Evolutionary conservation across 1,139 yeast species (phyloP).

Genomic region (Chernovozyma sophiae-reginae): DNA sequence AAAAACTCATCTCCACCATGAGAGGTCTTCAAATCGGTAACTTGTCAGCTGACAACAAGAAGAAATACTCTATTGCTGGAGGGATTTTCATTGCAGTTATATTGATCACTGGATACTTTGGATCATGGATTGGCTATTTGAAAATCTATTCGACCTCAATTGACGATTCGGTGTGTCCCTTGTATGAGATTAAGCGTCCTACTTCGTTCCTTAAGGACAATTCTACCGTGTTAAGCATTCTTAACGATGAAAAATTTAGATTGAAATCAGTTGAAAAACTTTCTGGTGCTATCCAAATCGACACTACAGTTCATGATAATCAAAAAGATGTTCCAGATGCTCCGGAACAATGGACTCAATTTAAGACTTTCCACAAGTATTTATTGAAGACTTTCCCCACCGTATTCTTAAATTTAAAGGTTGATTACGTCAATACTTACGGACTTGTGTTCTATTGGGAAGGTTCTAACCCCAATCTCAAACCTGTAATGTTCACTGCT

Average conservation of each 20-base stretch:
- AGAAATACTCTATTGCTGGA: constrained; percentile 4
- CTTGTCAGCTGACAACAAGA: constrained; percentile 2
- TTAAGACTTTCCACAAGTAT: constrained; percentile 52
- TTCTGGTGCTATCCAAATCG: constrained; percentile 40
- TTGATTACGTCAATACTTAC: constrained; percentile 58
- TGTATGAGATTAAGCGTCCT: constrained; percentile 29
- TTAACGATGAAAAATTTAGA: constrained; percentile 32
- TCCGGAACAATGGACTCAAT: constrained; percentile 40
- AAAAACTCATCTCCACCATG: constrained; percentile 1
- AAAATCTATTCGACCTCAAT: constrained; percentile 20
- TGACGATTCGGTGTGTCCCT: constrained; percentile 24
- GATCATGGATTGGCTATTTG: constrained; percentile 12
- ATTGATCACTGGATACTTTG: constrained; percentile 1
- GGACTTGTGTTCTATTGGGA: constrained; percentile 67
- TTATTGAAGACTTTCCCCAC: constrained; percentile 56
- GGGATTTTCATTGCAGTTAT: constrained; percentile 1
- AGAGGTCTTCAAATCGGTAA: constrained; percentile 4
- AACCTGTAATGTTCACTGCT: constrained; percentile 68
- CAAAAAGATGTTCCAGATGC: constrained; percentile 37
- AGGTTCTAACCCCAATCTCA: constrained; percentile 49
- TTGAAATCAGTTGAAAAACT: constrained; percentile 31
- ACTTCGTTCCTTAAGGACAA: constrained; percentile 27
- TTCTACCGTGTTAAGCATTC: constrained; percentile 29
- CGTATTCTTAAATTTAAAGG: constrained; percentile 44
- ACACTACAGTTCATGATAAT: constrained; percentile 43